phyloP scores from a whole-genome alignment of 2,329 filamentous ascomycete genomes.

The Tetracladium maxilliforme region DNA sequence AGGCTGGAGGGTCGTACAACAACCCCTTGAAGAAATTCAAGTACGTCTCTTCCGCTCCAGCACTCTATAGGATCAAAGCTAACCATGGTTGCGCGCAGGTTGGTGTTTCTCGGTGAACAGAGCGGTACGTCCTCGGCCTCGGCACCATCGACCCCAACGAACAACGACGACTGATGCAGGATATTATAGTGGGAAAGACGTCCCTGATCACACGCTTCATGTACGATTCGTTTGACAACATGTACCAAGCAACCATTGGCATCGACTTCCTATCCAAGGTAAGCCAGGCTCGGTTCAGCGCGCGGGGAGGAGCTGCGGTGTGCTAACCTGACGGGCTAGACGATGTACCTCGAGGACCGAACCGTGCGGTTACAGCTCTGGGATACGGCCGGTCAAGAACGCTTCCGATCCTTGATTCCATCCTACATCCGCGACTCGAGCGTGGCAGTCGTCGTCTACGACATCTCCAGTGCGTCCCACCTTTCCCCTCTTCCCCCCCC shows the following conservation, averaged over 20 bases:
- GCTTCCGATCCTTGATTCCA: slow-evolving; percentile 92
- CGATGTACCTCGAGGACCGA: slow-evolving; percentile 98
- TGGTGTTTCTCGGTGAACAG: slow-evolving; percentile 97
- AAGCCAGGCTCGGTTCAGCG: slow-evolving; percentile 13
- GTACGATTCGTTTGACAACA: slow-evolving; percentile 99
- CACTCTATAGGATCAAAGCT: slow-evolving; percentile 5
- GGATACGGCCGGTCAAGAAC: slow-evolving; percentile 96
- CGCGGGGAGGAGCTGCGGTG: neutral
- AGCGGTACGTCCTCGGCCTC: slow-evolving; percentile 55
- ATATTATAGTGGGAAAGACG: slow-evolving; percentile 79
- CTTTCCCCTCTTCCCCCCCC: slow-evolving; percentile 1
- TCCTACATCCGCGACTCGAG: slow-evolving; percentile 97
- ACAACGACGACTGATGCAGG: slow-evolving; percentile 7
- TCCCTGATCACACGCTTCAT: slow-evolving; percentile 98
- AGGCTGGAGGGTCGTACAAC: slow-evolving; percentile 79
- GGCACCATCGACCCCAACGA: slow-evolving; percentile 3
- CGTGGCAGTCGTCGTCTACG: slow-evolving; percentile 96
- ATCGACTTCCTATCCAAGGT: slow-evolving; percentile 99
- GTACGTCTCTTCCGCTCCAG: slow-evolving; percentile 38
- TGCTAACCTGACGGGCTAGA: slow-evolving; percentile 41
- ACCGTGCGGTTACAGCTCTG: slow-evolving; percentile 95
- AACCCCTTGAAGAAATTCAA: slow-evolving; percentile 99
- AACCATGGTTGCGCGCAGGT: slow-evolving; percentile 32
- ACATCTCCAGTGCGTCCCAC: slow-evolving; percentile 63
- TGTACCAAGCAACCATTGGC: slow-evolving; percentile 97